Conservation (phyloP, 768 basidiomycete genomes). For the Xerocomus spinulosus region DNA sequence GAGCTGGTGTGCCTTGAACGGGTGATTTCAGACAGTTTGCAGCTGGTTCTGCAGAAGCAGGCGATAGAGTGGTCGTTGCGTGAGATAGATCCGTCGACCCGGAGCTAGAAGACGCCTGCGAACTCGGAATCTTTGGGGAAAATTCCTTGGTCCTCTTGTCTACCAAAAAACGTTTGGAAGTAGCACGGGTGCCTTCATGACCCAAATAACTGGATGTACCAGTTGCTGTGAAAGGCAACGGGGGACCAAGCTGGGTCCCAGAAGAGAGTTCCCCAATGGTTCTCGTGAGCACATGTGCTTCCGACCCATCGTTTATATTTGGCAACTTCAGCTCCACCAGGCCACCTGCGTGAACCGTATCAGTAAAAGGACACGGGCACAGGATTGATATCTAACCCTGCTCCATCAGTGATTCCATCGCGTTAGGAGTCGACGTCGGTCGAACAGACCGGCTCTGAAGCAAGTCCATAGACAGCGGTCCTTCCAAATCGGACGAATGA, state of each 20-base stretch:
- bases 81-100: constrained; percentile 1
- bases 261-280: constrained; percentile 41
- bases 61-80: not conserved
- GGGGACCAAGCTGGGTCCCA: constrained; percentile 30
- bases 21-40: constrained; percentile 12
- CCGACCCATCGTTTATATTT: constrained; percentile 30
- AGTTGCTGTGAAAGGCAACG: constrained; percentile 11
- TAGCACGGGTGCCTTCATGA: not conserved
- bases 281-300: constrained; percentile 36
- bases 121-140: not conserved
- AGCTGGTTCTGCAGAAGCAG: constrained; percentile 3
- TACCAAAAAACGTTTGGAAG: not conserved
- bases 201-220: not conserved
- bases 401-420: constrained; percentile 65
- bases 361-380: constrained; percentile 1
- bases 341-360: constrained; percentile 38
- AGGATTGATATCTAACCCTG: no score
- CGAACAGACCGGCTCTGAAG: constrained; percentile 13
- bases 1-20: constrained; percentile 7
- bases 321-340: constrained; percentile 53
- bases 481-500: constrained; percentile 20
- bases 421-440: constrained; percentile 28
- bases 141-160: constrained; percentile 3
- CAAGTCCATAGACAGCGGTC: constrained; percentile 25
- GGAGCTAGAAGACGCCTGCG: constrained; percentile 3